Evolutionary conservation across 495 filamentous ascomycete genomes (phyloP), one percentile per base, ranked within the genome.

Genomic region (Neurospora sp.): DNA sequence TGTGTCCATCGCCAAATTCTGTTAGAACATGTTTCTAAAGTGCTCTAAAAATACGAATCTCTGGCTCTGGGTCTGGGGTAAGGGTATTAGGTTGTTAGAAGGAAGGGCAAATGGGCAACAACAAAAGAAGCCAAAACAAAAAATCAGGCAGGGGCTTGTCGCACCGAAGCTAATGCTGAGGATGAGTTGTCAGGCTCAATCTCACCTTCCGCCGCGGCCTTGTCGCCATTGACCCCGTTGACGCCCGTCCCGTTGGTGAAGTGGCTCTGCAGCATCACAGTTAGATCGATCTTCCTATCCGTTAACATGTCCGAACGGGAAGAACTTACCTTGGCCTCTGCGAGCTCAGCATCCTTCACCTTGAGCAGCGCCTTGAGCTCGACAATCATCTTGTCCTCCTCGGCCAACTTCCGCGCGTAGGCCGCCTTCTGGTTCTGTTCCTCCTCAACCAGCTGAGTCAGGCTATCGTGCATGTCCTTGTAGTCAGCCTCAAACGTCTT

Each of bases 91-190:
- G 54, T 31, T 19, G 43, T 38, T 21, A 71, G 40, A 37, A 70
- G 39, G 31, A 48, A 48, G 17, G 38, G 43, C n/a, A 72, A 71
- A 39, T 31, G 21, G 36, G 34, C 31, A 31, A 69, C 54, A 66
- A 36, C 24, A 66, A 66, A 31, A 34, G 54, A 31, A 34, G 28
- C 28, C 54, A 66, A 66, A 62, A 31, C 54, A 19, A 66, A 74
- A 79, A 78, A 79, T 81, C 79, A 85, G 78, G 75, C 79, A 82
- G 80, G 82, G 83, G 84, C 77, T 76, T 78, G 77, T 79, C 86
- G 84, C 83, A 89, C 87, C 85, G 86, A 85, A 79, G 86, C 86
- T 76, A 89, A 83, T 76, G 86, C 86, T 75, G 83, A 81, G 73
- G 86, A 88, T 77, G 86, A 88, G 82, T 84, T 77, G 73, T 89